These are phyloP conservation scores for Hypoxylon sp. DNA, from an alignment of 2,329 filamentous ascomycete species.

Conservation along the genomic window DNA sequence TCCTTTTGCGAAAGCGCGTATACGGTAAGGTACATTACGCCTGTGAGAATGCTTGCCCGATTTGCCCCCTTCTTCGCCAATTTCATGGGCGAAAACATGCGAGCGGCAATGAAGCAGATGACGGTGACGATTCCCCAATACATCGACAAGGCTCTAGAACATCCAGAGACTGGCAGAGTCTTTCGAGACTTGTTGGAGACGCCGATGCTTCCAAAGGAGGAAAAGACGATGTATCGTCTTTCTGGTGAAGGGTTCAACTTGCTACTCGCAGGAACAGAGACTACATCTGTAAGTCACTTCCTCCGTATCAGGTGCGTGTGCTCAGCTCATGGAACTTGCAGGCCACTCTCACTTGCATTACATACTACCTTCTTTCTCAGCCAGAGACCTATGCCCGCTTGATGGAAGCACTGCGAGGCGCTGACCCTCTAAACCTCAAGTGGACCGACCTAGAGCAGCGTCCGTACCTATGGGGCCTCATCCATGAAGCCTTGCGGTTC, in stretches of 20 bases:
- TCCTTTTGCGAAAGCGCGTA: constrained; percentile 38
- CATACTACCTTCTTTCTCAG: constrained; percentile 48
- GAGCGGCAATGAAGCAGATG: constrained; percentile 20
- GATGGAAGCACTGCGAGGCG: constrained; percentile 43
- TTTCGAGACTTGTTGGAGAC: constrained; percentile 48
- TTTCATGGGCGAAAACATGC: constrained; percentile 36
- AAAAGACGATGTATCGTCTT: constrained; percentile 48
- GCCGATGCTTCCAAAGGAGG: constrained; percentile 43
- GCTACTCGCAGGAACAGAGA: constrained; percentile 52
- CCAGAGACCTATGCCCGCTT: constrained; percentile 43
- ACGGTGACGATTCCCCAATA: constrained; percentile 25
- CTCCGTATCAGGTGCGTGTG: constrained; percentile 39
- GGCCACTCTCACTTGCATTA: constrained; percentile 46
- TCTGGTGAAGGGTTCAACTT: constrained; percentile 51
- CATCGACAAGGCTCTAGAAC: constrained; percentile 46
- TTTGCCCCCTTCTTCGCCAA: constrained; percentile 29
- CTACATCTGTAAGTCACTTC: constrained; percentile 47
- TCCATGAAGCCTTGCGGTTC: constrained; percentile 36
- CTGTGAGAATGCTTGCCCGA: constrained; percentile 29
- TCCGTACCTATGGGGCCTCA: constrained; percentile 33
- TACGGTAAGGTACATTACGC: constrained; percentile 34
- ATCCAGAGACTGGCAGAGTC: constrained; percentile 48
- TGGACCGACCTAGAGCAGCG: constrained; percentile 34
- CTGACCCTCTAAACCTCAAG: constrained; percentile 25
- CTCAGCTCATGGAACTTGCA: constrained; percentile 14